Evolutionary conservation across 176 grass and related monocot genomes (phyloP).

Genomic region (Olyra latifolia): DNA sequence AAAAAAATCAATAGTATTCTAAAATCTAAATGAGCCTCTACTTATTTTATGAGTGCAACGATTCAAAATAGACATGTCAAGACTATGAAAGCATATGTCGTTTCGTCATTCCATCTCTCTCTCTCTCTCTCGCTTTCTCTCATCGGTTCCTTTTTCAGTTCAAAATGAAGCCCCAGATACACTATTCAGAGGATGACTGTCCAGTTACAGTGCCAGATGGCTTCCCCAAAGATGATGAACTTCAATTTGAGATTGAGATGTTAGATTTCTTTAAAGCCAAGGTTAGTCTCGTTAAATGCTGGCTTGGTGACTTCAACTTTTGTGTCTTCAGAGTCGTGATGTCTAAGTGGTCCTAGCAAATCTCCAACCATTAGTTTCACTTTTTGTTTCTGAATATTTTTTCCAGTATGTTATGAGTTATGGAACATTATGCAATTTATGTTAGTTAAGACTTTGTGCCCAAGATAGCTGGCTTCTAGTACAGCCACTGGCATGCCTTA

Average conservation of each 20-base stretch:
- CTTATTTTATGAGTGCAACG: neutral
- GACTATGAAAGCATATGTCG: neutral
- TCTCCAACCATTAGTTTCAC: slow-evolving; percentile 8
- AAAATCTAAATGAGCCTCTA: neutral
- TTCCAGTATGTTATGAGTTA: slow-evolving; percentile 8
- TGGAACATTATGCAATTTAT: slow-evolving; percentile 15
- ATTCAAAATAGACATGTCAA: slow-evolving; percentile 2
- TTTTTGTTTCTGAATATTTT: neutral
- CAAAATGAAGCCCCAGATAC: slow-evolving; percentile 97
- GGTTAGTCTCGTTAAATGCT: slow-evolving; percentile 44
- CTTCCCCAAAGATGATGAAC: slow-evolving; percentile 84
- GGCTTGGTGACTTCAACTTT: neutral
- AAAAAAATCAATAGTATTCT: slow-evolving; percentile 5
- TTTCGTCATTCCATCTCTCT: slow-evolving; percentile 10
- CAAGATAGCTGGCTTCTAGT: slow-evolving; percentile 7
- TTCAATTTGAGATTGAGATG: slow-evolving; percentile 98
- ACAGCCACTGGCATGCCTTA: neutral
- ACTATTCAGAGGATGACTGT: slow-evolving; percentile 87
- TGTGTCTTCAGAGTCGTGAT: slow-evolving; percentile 4
- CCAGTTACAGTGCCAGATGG: slow-evolving; percentile 76
- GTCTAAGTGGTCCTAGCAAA: slow-evolving; percentile 8
- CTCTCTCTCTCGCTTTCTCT: neutral
- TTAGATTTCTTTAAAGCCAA: slow-evolving; percentile 93
- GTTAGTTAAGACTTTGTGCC: neutral
- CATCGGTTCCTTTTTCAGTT: slow-evolving; percentile 62